These are phyloP conservation scores for Excoecaria cochinchinensis DNA, from an alignment of 345 rosid genomes.

Conservation along the genomic window DNA sequence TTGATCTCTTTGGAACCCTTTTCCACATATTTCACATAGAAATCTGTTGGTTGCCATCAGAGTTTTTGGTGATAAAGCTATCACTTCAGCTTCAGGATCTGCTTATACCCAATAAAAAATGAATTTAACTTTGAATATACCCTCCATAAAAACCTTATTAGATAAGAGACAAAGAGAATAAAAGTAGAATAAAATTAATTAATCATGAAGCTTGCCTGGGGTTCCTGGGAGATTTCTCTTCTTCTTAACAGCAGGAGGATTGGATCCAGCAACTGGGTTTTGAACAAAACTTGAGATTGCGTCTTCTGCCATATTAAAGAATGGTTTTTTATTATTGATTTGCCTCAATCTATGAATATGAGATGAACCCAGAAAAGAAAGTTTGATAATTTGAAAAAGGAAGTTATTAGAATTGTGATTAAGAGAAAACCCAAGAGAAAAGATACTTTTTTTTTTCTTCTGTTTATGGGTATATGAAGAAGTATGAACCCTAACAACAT, in stretches of 20 bases:
- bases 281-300: conserved; percentile 42
- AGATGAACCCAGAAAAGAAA: neutral
- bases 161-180: neutral
- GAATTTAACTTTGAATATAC: conserved; percentile 19
- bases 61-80: conserved; percentile 92
- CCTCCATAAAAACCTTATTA: neutral
- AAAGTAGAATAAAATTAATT: neutral
- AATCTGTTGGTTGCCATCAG: conserved; percentile 98
- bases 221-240: conserved; percentile 96
- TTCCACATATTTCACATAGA: conserved; percentile 92
- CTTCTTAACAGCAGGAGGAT: conserved; percentile 62
- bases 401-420: conserved; percentile 7
- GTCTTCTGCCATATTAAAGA: conserved; percentile 35
- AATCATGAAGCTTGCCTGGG: conserved; percentile 55
- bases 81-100: conserved; percentile 99
- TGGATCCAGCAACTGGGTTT: conserved; percentile 37
- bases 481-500: conserved; percentile 39
- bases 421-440: conserved; percentile 30
- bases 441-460: conserved; percentile 2
- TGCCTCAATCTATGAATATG: conserved; percentile 9
- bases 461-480: neutral
- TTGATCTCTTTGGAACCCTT: conserved; percentile 97
- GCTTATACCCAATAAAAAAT: neutral
- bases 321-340: conserved; percentile 19
- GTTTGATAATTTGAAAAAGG: neutral